Evolutionary conservation across 2,329 filamentous ascomycete genomes (phyloP), one percentile per base, ranked within the genome.

Genomic region (Chaetomiaceae sp.): DNA sequence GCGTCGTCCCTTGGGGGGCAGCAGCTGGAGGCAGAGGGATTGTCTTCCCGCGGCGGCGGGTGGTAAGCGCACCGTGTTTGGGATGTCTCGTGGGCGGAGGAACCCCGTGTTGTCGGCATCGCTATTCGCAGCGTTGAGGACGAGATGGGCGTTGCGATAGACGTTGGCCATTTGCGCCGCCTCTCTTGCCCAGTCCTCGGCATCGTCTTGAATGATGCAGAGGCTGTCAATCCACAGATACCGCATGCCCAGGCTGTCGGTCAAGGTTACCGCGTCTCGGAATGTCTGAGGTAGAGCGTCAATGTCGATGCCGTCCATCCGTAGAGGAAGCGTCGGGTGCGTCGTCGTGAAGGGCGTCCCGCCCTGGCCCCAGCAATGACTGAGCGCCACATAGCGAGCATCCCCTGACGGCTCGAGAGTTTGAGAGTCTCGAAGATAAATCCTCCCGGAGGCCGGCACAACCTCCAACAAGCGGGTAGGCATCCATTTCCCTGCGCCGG

Each of bases 211-310:
- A 25, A 65, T 49, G 14, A 69, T 66, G 30, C 67, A 69, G 0
- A 69, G 50, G 30, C 63, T 62, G 57, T 69, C 66, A 25, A 69
- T 65, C 66, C 66, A 70, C 0, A 70, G 45, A 45, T 66, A 68
- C 0, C 52, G 40, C 8, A 67, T 48, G 0, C 48, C 49, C n/a
- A 70, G 57, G 2, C 37, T 50, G 20, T 55, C 55, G 11, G 60
- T 53, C 16, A 69, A 33, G 1, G 45, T 32, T 13, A 69, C 56
- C 3, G 62, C 53, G 29, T 66, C 65, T 11, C 41, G 61, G n/a
- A 67, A 64, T 4, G 60, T 65, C 23, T 48, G 52, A 4, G 62
- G 60, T 3, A 65, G 42, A 20, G 25, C 18, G 7, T 23, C 16
- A 5, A 55, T 38, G 3, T 44, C 38, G 23, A 58, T 54, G 4